Evolutionary conservation across 805 yeast genomes (phyloP).

Genomic region (Nakazawaea anatomiae): DNA sequence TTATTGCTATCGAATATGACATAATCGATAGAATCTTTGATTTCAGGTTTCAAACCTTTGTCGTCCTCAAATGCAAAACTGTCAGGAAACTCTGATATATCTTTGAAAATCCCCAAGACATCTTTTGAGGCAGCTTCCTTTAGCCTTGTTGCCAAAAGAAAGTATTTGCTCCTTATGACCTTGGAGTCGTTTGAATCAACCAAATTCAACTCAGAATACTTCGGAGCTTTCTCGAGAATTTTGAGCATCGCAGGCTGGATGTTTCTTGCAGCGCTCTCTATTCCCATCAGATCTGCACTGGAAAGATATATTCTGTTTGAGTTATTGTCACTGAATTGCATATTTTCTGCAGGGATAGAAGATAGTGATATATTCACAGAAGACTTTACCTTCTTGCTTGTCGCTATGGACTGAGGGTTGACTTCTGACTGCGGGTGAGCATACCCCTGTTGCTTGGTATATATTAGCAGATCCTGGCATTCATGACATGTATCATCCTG

Average conservation of each 20-base stretch:
- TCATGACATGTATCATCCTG: no score
- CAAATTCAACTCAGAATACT: not conserved
- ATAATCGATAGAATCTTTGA: not conserved
- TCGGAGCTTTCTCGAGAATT: not conserved
- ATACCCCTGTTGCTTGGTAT: no score
- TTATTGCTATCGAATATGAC: not conserved
- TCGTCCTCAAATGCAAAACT: not conserved
- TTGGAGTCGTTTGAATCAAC: not conserved
- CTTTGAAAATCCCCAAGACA: not conserved
- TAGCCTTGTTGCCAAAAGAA: not conserved
- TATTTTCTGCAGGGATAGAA: not conserved
- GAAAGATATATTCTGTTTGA: not conserved
- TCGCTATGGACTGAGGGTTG: no score
- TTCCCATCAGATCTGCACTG: not conserved
- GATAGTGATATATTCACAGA: not conserved
- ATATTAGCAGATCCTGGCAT: no score
- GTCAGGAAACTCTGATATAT: not conserved
- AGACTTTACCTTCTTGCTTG: not conserved
- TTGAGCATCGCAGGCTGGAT: not conserved
- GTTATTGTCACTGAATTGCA: not conserved
- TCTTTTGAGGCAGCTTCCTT: not conserved
- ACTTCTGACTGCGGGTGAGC: no score
- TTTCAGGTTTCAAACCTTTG: not conserved
- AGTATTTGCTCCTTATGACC: not conserved
- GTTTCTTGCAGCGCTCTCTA: not conserved